Base-by-base conservation (phyloP, 2,329 filamentous ascomycete genomes). In the Exophiala viscosa region DNA sequence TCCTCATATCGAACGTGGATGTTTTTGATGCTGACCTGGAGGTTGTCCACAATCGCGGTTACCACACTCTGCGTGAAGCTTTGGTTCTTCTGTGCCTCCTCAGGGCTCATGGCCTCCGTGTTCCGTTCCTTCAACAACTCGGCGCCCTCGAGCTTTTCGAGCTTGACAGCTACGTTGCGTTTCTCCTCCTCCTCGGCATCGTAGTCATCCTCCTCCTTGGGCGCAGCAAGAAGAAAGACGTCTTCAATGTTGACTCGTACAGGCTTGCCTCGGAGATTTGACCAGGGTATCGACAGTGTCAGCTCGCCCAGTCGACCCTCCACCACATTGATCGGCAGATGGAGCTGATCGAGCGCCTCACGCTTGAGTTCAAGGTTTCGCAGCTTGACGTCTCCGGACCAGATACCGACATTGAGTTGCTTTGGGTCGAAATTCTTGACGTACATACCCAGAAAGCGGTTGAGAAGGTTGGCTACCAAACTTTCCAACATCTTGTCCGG, bases 381-480 rank as follows among this genome's bases (percentile, higher is more conserved):
- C 41, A 99, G 80, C 74, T 95, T 96, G 66, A 99, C 93, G 76
- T 99, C 93, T 64, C 95, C 93, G 17, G 89, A 95, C 93, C 92
- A 99, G 66, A 99, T 99, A 59, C 95, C 93, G 59, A 99, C 91
- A 69, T 99, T 99, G 61, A 99, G 81, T 76, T 99, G 93, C 66
- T 90, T 87, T 49, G 93, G 90, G 72, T 99, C 93, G 70, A 99
- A 99, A 74, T 99, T 97, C 81, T 95, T 91, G 73, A 99, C 92
- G 73, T 99, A 99, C 87, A 97, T 96, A 80, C 93, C 95, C 83
- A 99, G 76, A 75, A 99, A 97, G 77, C 95, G 88, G 78, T 99
- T 99, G 65, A 99, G 86, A 78, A 99, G 80, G 74, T 92, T 95
- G 65, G 93, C 90, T 60, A 97, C 93, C 64, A 99, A 81, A 63